These are phyloP conservation scores for Phallus indusiatus DNA, from an alignment of 768 basidiomycete species.

Conservation along the genomic window DNA sequence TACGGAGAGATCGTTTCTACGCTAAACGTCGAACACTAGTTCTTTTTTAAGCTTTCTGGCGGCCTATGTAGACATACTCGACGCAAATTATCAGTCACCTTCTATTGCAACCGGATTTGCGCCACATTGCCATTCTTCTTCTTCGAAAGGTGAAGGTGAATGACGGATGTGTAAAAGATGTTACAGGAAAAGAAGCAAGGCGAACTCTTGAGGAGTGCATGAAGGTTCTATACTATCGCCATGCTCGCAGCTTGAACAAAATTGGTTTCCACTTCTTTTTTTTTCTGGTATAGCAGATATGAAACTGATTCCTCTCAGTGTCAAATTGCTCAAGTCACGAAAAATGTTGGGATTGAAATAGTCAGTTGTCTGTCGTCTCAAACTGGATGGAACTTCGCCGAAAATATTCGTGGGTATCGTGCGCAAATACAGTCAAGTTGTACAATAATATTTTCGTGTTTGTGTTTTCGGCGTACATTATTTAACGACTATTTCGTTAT, in stretches of 20 bases:
- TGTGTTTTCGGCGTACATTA: too few species aligned
- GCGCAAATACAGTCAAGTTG: slow-evolving; percentile 68
- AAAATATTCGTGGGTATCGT: slow-evolving; percentile 85
- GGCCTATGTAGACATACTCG: slow-evolving; percentile 88
- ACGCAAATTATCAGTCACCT: slow-evolving; percentile 91
- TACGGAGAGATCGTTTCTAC: neutral
- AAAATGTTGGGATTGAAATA: slow-evolving; percentile 62
- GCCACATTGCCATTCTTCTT: slow-evolving; percentile 86
- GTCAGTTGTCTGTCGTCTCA: slow-evolving; percentile 67
- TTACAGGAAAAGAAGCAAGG: slow-evolving; percentile 74
- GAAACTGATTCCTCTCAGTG: slow-evolving; percentile 42
- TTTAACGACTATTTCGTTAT: too few species aligned
- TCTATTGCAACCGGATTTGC: slow-evolving; percentile 96
- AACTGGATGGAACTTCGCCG: slow-evolving; percentile 89
- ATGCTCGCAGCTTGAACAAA: slow-evolving; percentile 93
- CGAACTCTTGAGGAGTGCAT: slow-evolving; percentile 77
- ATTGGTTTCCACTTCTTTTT: slow-evolving; percentile 34
- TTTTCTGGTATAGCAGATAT: neutral
- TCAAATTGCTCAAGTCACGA: slow-evolving; percentile 88
- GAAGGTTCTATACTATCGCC: slow-evolving; percentile 92
- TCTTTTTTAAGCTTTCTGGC: slow-evolving; percentile 58
- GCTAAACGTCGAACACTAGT: too few species aligned
- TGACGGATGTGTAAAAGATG: slow-evolving; percentile 63
- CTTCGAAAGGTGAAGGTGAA: slow-evolving; percentile 87
- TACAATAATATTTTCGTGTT: neutral